phyloP scores from a whole-genome alignment of 768 basidiomycete species.

The Candolleomyces eurysporus region DNA sequence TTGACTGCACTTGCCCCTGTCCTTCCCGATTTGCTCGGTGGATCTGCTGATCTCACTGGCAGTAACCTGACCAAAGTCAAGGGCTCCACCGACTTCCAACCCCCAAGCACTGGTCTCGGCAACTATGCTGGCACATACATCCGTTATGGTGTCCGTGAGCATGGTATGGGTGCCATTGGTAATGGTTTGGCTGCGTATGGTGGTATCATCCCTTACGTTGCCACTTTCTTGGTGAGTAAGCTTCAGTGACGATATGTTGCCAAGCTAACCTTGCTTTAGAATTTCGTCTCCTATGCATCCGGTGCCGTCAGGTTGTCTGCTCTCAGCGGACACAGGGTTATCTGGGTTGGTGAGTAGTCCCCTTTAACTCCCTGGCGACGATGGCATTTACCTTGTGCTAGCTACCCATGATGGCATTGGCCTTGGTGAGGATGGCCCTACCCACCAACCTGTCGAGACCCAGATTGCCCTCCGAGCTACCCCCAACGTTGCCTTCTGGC shows the following conservation, averaged over 20 bases:
- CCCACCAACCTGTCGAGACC: conserved; percentile 94
- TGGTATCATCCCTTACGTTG: conserved; percentile 85
- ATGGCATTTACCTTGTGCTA: conserved; percentile 21
- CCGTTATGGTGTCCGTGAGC: conserved; percentile 96
- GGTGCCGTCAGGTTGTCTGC: conserved; percentile 92
- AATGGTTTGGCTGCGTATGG: conserved; percentile 92
- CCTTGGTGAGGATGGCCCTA: conserved; percentile 91
- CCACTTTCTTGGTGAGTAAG: conserved; percentile 78
- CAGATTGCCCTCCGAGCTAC: conserved; percentile 82
- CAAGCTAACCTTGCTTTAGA: conserved; percentile 39
- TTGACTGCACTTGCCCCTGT: conserved; percentile 70
- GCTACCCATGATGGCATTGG: conserved; percentile 96
- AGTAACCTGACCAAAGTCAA: conserved; percentile 91
- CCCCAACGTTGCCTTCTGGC: conserved; percentile 92
- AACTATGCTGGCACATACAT: conserved; percentile 86
- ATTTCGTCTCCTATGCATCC: conserved; percentile 92
- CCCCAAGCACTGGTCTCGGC: conserved; percentile 80
- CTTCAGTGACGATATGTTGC: background rate
- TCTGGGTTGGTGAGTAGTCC: conserved; percentile 78
- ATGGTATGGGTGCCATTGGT: conserved; percentile 94
- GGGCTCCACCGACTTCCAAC: conserved; percentile 87
- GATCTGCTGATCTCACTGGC: conserved; percentile 90
- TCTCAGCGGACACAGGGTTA: conserved; percentile 83
- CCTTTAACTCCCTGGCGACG: background rate
- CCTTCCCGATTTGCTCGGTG: conserved; percentile 85